Evolutionary conservation across 1,139 yeast genomes (phyloP).

Genomic region (Debaryomyces robertsiae): DNA sequence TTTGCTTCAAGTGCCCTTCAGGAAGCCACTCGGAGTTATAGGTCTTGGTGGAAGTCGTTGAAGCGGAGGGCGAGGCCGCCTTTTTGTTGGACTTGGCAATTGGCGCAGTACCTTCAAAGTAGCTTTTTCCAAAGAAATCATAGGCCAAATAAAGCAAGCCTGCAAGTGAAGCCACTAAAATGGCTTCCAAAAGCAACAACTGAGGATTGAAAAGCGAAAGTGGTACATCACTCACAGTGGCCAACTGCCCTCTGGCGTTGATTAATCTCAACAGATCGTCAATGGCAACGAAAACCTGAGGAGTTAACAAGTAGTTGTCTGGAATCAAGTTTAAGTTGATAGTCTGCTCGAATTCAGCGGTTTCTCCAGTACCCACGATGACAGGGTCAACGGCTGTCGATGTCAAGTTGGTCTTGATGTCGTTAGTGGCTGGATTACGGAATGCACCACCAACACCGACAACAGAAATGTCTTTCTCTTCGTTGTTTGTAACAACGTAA

Average conservation of each 20-base stretch:
- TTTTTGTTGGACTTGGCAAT: constrained; percentile 25
- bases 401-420: constrained; percentile 61
- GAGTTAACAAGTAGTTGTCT: constrained; percentile 60
- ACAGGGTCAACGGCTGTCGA: constrained; percentile 68
- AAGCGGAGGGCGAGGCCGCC: constrained; percentile 27
- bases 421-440: constrained; percentile 56
- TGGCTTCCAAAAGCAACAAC: constrained; percentile 60
- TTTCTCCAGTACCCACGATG: constrained; percentile 50
- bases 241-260: constrained; percentile 59
- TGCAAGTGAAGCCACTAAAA: constrained; percentile 54
- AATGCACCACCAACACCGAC: constrained; percentile 79
- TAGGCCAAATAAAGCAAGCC: constrained; percentile 53
- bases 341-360: constrained; percentile 52
- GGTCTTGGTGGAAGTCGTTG: constrained; percentile 32
- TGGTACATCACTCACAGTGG: constrained; percentile 63
- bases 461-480: constrained; percentile 51
- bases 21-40: constrained; percentile 43
- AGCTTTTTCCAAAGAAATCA: constrained; percentile 46
- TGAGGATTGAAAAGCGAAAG: constrained; percentile 75
- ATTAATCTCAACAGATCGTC: constrained; percentile 57
- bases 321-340: constrained; percentile 60
- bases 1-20: constrained; percentile 34
- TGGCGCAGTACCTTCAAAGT: constrained; percentile 44
- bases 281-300: constrained; percentile 57
- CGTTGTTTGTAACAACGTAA: constrained; percentile 61